A percentile compares a stretch with the other conserved stretches of the same genome.
These are phyloP conservation scores for Leishmania turanica DNA, from an alignment of 208 protist genomes.

Conservation along the genomic window DNA sequence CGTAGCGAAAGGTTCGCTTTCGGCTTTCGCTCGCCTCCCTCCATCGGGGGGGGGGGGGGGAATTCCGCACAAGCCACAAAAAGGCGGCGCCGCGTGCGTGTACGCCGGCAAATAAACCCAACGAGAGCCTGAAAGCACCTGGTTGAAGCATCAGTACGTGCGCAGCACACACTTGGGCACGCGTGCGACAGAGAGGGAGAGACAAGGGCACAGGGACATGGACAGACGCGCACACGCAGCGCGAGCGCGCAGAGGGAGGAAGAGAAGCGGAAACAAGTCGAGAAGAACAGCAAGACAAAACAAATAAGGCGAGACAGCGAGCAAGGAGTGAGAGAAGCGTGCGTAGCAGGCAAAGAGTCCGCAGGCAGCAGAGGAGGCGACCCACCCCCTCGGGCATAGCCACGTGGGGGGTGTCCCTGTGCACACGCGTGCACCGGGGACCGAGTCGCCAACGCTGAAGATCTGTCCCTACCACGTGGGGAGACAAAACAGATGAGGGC, in stretches of 20 bases:
- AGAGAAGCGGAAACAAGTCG: no score
- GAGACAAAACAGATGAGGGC: not conserved
- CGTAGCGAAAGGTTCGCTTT: not conserved
- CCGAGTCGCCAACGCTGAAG: not conserved
- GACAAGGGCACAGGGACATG: not conserved
- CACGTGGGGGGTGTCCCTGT: not conserved
- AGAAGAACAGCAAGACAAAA: not conserved
- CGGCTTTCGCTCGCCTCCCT: not conserved
- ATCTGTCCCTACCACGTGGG: not conserved
- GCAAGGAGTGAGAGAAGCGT: not conserved
- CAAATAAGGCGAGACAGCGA: not conserved
- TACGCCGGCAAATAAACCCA: not conserved
- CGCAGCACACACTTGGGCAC: not conserved
- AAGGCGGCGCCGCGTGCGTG: not conserved
- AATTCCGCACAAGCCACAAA: not conserved
- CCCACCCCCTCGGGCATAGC: not conserved
- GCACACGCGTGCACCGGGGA: not conserved
- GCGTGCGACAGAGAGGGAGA: not conserved
- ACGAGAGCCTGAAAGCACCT: not conserved
- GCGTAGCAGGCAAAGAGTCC: not conserved
- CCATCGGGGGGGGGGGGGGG: no score
- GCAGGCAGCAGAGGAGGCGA: not conserved
- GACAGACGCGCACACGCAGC: not conserved
- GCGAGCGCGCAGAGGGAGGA: not conserved
- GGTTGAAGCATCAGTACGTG: not conserved